Evolutionary conservation across 495 filamentous ascomycete species (phyloP), one percentile per base, ranked within the genome.

Genomic region (Penicillium ochrochloron): DNA sequence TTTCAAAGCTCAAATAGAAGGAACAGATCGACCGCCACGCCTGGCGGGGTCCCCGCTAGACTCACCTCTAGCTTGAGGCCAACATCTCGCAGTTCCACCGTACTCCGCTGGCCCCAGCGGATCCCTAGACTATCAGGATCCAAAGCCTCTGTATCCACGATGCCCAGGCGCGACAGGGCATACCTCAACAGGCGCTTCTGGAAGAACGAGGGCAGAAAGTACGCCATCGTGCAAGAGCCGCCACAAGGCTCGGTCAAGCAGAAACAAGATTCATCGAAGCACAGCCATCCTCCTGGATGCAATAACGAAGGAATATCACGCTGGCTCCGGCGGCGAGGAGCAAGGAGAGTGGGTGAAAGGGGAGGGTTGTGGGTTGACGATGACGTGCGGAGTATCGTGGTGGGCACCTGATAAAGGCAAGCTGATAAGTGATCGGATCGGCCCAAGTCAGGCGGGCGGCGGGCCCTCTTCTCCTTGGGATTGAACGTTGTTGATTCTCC

Each of bases 171-270:
- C 5, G 89, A 90, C 31, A 97, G 78, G 27, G 87, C 91, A 75
- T 93, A 96, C 64, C 90, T 88, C 52, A 97, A 82, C 60, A 95
- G 79, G 69, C 88, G 86, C 81, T 94, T 94, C 77, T 92, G 90
- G 77, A 95, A 87, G 67, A 86, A 89, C 41, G 90, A 92, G 51
- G 90, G 87, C 71, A 90, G 76, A 72, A 95, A 90, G 73, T 78
- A 81, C 50, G 76, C 76, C 80, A 82, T 82, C 61, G 67, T 73
- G 69, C 70, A 64, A 63, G 73, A 72, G 76, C 75, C 74, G 62
- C 70, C 66, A 62, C 65, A 59, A 59, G 69, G 74, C 75, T 73
- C 72, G 68, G 61, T 73, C 66, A 73, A 67, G 51, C 61, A 71
- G 35, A 27, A 19, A 48, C 55, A 67, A 46, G 34, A 41, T 63